phyloP scores from a whole-genome alignment of 2,329 filamentous ascomycete genomes.

The Blastomyces parvus region DNA sequence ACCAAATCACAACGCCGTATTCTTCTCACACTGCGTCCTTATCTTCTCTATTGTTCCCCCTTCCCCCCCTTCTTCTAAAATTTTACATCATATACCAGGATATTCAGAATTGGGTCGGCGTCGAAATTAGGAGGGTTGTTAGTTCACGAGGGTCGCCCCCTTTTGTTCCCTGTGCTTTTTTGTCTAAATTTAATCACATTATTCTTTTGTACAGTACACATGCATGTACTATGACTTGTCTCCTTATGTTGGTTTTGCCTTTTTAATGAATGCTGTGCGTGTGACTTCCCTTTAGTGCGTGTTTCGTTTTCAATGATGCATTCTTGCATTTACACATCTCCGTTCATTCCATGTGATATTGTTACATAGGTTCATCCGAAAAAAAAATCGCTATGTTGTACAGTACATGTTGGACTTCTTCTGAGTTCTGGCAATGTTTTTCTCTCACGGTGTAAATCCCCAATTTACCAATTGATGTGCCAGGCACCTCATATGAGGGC shows the following conservation, averaged over 20 bases:
- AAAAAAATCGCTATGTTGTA: not conserved
- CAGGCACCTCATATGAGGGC: no score
- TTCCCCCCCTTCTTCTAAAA: conserved; percentile 3
- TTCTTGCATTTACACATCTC: not conserved
- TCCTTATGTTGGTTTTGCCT: not conserved
- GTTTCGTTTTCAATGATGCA: not conserved
- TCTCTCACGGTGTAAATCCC: not conserved
- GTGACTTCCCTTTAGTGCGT: not conserved
- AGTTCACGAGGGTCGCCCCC: not conserved
- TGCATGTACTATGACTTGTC: not conserved
- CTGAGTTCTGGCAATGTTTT: no score
- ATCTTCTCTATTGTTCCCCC: not conserved
- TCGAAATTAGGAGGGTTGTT: conserved; percentile 6
- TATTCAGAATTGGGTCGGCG: conserved; percentile 14
- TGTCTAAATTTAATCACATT: not conserved
- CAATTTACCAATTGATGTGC: no score
- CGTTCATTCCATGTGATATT: not conserved
- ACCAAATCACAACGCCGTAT: not conserved
- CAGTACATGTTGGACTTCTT: no score
- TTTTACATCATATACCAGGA: conserved; percentile 14
- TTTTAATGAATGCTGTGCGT: not conserved
- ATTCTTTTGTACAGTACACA: not conserved
- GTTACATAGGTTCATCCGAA: not conserved
- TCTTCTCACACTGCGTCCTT: not conserved
- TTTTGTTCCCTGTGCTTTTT: not conserved